phyloP scores from a whole-genome alignment of 2,329 filamentous ascomycete species.

The Penicillium olsonii region DNA sequence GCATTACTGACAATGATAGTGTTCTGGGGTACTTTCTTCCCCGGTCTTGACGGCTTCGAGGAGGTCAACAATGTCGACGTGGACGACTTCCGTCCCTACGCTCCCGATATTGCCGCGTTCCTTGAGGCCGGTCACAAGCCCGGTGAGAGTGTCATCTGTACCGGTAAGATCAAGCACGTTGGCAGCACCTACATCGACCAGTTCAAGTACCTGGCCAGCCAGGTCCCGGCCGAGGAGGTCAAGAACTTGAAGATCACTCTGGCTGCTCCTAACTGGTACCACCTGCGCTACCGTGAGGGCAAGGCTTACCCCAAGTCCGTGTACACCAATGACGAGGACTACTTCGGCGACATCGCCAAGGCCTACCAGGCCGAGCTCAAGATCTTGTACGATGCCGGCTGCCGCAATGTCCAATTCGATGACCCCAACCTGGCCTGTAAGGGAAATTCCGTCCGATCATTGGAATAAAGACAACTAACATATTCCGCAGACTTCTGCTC shows the following conservation, averaged over 20 bases:
- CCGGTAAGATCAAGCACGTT: conserved; percentile 59
- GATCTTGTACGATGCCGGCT: conserved; percentile 62
- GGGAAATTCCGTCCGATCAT: background rate
- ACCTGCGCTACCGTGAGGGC: conserved; percentile 62
- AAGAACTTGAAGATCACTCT: conserved; percentile 70
- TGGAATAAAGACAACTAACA: conserved; percentile 3
- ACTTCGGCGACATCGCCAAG: conserved; percentile 66
- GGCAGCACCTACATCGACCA: conserved; percentile 60
- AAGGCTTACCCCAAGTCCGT: conserved; percentile 58
- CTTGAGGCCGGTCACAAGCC: conserved; percentile 60
- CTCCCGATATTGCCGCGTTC: conserved; percentile 64
- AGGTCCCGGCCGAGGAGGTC: conserved; percentile 62
- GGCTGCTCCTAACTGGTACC: conserved; percentile 69
- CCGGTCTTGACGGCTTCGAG: conserved; percentile 56
- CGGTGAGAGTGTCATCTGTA: conserved; percentile 58
- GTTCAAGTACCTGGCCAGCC: conserved; percentile 60
- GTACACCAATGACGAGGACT: conserved; percentile 60
- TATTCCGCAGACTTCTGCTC: conserved; percentile 67
- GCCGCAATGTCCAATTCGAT: conserved; percentile 68
- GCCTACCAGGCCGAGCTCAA: conserved; percentile 66
- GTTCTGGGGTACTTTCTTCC: conserved; percentile 61
- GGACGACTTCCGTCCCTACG: conserved; percentile 59
- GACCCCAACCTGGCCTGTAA: conserved; percentile 68
- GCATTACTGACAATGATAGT: conserved; percentile 31
- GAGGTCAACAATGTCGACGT: conserved; percentile 51